A percentile compares a stretch with the other conserved stretches of the same genome.
Conservation (phyloP, 129 eudicot species). For the Lactuca sativa region DNA sequence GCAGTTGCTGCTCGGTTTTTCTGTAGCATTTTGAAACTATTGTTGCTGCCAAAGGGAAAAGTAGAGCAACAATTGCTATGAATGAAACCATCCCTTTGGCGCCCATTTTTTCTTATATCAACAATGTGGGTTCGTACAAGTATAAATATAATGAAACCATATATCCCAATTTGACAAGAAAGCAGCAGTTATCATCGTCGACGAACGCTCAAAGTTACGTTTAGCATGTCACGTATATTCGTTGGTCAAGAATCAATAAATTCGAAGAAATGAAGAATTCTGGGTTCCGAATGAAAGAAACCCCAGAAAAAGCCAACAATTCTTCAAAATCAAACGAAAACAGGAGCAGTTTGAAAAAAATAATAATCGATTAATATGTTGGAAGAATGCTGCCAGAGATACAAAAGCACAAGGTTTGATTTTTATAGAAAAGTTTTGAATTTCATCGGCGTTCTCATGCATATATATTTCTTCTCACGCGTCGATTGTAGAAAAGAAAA, state of each 20-base stretch:
- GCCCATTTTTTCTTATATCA: conserved; percentile 47
- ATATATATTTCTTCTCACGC: conserved; percentile 1
- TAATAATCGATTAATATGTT: not conserved
- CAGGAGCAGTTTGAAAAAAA: not conserved
- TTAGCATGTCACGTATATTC: not conserved
- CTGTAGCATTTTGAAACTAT: conserved; percentile 35
- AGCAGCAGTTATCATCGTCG: conserved; percentile 1
- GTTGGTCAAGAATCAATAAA: not conserved
- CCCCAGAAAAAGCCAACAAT: conserved; percentile 1
- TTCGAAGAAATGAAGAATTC: not conserved
- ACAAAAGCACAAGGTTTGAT: no score
- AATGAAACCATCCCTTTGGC: conserved; percentile 39
- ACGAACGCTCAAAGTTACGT: not conserved
- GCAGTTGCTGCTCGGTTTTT: conserved; percentile 26
- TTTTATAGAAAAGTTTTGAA: not conserved
- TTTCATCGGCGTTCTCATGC: conserved; percentile 2
- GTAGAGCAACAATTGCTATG: conserved; percentile 43
- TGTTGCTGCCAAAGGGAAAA: conserved; percentile 45
- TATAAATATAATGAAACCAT: conserved; percentile 17
- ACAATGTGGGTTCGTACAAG: conserved; percentile 23
- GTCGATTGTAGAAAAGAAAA: not conserved
- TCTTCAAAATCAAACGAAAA: not conserved
- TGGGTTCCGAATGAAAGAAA: not conserved
- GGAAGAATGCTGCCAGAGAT: not conserved
- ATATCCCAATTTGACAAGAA: conserved; percentile 6